Evolutionary conservation across 768 basidiomycete genomes (phyloP), one percentile per base, ranked within the genome.

Genomic region (Leucocoprinus leucothites): DNA sequence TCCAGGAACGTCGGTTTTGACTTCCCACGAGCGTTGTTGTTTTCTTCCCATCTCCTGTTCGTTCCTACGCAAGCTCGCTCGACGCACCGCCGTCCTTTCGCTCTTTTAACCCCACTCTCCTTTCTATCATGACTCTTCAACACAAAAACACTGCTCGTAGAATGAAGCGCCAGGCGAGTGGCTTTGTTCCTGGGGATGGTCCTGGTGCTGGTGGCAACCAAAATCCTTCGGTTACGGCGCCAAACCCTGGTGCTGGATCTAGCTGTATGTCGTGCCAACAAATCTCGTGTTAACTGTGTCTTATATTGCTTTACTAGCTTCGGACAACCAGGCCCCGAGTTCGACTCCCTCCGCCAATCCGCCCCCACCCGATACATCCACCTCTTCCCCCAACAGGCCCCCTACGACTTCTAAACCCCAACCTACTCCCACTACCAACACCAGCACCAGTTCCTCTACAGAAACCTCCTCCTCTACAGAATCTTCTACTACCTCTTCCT

Each of bases 91-190:
- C 53, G 36, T 40, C 58, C 45, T 56, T 61, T 61, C 65, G 44
- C 63, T 65, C 66, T 43, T 67, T 65, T 57, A 41, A 26, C 50
- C 49, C 45, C 61, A 64, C 64, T 55, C 38, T 65, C 63, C 35
- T 67, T 65, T 50, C 34, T 28, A 54, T 63, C 59, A 69, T 68
- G 68, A 65, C 68, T 50, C 50, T 67, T 18, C 65, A 69, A 56
- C 63, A 69, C 43, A 68, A 66, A 59, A 58, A 56, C 26, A 53
- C 57, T 43, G 61, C 64, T 24, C 70, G 67, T 54, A 66, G 65
- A 35, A 49, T 69, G 52, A 62, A 58, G 35, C 66, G 65, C 42
- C 66, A 64, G 56, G 57, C 18, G 40, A n/a, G 38, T 38, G 11
- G 11, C 16, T 11, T 38, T 22, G 35, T 11, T 44, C 42, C 42